Conservation (phyloP, 805 yeast species). For the Suhomyces emberorum region DNA sequence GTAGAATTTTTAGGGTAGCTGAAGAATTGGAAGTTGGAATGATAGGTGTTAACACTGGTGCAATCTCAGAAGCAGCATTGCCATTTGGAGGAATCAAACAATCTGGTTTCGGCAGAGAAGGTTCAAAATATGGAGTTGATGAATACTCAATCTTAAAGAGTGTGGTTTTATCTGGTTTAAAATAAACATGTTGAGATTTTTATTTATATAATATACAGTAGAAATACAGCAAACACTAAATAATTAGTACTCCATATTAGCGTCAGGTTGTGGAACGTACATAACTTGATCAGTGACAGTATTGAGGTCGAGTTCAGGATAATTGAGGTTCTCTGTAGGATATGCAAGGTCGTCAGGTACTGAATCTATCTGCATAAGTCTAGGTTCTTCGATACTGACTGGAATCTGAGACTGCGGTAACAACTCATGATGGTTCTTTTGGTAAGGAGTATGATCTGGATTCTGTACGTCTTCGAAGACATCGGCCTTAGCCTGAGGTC, state of each 20-base stretch:
- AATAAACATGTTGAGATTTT: neutral
- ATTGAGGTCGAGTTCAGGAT: neutral
- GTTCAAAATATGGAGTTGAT: conserved; percentile 70
- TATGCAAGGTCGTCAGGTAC: neutral
- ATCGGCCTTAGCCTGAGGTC: conserved; percentile 16
- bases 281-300: neutral
- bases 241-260: neutral
- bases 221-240: neutral
- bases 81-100: conserved; percentile 79
- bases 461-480: conserved; percentile 22
- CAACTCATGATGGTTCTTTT: neutral
- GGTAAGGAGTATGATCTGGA: conserved; percentile 17
- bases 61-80: conserved; percentile 62
- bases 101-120: conserved; percentile 81
- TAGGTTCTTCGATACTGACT: neutral
- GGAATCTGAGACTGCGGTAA: neutral
- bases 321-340: neutral
- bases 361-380: neutral
- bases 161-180: conserved; percentile 47
- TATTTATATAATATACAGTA: neutral
- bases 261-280: neutral
- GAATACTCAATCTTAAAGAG: conserved; percentile 69
- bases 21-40: conserved; percentile 73
- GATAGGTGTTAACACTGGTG: conserved; percentile 79
- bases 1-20: conserved; percentile 56